Evolutionary conservation across 306 rosid genomes (phyloP), one percentile per base, ranked within the genome.

Genomic region (Sindora glabra): DNA sequence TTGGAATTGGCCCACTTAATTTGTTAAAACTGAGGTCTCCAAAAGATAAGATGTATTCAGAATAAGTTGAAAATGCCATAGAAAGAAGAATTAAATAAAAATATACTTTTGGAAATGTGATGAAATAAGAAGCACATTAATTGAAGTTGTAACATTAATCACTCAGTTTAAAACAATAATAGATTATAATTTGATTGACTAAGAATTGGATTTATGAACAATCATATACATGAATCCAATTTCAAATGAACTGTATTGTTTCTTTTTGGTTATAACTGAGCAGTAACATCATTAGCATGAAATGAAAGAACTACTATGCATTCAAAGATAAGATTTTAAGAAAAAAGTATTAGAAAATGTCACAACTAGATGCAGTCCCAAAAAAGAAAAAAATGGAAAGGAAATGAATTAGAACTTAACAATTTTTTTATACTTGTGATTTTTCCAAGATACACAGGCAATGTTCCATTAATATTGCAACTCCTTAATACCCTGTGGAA

Each of bases 21-120:
- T 75, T 74, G 77, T 90, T 90, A 54, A 77, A 85, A 77, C 97
- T 83, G 53, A 91, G 85, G 65, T 91, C 97, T 76, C 96, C 87
- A 89, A 55, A 70, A 56, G 29, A n/a, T 6, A 46, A 46, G 30
- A 10, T 29, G 44, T 18, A 21, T 2, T 5, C 10, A 64, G 3
- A 52, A 63, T 40, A 26, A 56, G 55, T 62, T 32, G 36, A 33
- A 27, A 44, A 18, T 2, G 5, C n/a, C n/a, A n/a, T 15, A 18
- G 15, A 2, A 47, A 17, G 24, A 58, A 48, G 23, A 18, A 21
- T 2, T 21, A 21, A 50, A 29, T 4, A 55, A 3, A 13, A 54
- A 26, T 26, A 2, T 8, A 6, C 8, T 2, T 18, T 41, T 26
- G 30, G 2, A 29, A 48, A 47, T 4, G 5, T 27, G 25, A 13